Base-by-base conservation (phyloP, 257 asterid genomes). In the Primulina eburnea region DNA sequence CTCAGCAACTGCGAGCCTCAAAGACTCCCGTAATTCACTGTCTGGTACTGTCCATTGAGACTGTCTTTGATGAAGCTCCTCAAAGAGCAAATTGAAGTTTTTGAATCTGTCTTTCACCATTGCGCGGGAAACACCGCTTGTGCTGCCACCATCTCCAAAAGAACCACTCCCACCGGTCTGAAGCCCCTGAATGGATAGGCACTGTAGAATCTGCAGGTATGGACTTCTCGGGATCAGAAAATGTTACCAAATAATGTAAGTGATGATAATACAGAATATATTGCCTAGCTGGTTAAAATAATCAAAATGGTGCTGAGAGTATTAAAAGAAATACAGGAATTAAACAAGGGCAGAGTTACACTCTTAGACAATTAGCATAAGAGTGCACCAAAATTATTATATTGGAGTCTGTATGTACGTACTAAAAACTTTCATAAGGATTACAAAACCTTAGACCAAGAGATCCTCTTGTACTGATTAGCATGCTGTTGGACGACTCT, bases 31-130 rank as follows among this genome's bases (percentile, higher is more conserved):
- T 65, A 94, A 81, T 64, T 94, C 99, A 60, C 97, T 94, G 76
- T 94, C 99, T 7, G 99, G 97, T 55, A 94, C 97, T 0, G 96
- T 94, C 99, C 99, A 94, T 69, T 91, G 97, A 47, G 99, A 94
- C 59, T 94, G 99, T 78, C 92, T 84, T 78, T 94, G 97, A 83
- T 91, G 99, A 67, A 94, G 86, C 85, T 94, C 99, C 80, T 94
- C 99, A 67, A 94, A 94, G 29, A 86, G 80, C 38, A 78, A 26
- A 79, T 94, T 94, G 86, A 94, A 94, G 17, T 80, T 89, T 75
- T 91, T 94, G 77, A 79, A 94, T 77, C 92, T 86, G 73, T 94
- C 99, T 77, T 94, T 94, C 76, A 94, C 92, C 73, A 62, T 77
- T 43, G 91, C 84, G 77, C 99, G 83, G 9, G 99, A 91, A 35